Conservation (phyloP, 2,329 filamentous ascomycete genomes). For the Blastomyces parvus region DNA sequence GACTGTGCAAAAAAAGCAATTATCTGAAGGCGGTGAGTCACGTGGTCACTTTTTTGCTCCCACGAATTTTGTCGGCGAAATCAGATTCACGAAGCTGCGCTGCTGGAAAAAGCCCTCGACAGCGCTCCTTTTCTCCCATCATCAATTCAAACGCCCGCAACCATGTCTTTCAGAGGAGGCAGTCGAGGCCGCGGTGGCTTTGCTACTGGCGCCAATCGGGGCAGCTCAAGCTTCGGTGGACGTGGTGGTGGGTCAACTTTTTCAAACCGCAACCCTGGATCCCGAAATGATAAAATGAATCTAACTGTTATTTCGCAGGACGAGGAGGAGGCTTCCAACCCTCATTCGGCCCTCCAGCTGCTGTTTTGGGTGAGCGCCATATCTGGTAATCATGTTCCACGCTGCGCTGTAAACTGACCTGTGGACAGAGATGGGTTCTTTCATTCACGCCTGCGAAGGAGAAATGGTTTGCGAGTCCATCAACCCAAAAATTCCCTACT, state of each 20-base stretch:
- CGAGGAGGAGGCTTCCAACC: slow-evolving; percentile 54
- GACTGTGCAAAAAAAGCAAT: neutral
- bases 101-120: neutral
- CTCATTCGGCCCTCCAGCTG: slow-evolving; percentile 54
- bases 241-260: slow-evolving; percentile 33
- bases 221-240: slow-evolving; percentile 30
- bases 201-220: slow-evolving; percentile 45
- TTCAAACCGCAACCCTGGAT: slow-evolving; percentile 15
- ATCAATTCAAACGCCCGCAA: slow-evolving; percentile 19
- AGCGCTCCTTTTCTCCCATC: slow-evolving; percentile 1
- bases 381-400: slow-evolving; percentile 6
- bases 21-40: slow-evolving; percentile 16
- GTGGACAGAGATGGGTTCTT: slow-evolving; percentile 72
- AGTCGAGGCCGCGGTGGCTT: slow-evolving; percentile 43
- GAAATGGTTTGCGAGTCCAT: slow-evolving; percentile 95
- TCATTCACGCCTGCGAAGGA: slow-evolving; percentile 90
- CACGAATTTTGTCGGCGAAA: slow-evolving; percentile 10
- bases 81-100: neutral
- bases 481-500: slow-evolving; percentile 94
- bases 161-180: slow-evolving; percentile 57
- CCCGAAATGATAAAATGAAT: slow-evolving; percentile 19
- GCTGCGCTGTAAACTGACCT: slow-evolving; percentile 24
- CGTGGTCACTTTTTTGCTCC: slow-evolving; percentile 16
- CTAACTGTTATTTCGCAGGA: slow-evolving; percentile 36
- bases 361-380: slow-evolving; percentile 44